These are phyloP conservation scores for Dryadomyces quercivorus DNA, from an alignment of 2,329 filamentous ascomycete genomes.

Conservation along the genomic window DNA sequence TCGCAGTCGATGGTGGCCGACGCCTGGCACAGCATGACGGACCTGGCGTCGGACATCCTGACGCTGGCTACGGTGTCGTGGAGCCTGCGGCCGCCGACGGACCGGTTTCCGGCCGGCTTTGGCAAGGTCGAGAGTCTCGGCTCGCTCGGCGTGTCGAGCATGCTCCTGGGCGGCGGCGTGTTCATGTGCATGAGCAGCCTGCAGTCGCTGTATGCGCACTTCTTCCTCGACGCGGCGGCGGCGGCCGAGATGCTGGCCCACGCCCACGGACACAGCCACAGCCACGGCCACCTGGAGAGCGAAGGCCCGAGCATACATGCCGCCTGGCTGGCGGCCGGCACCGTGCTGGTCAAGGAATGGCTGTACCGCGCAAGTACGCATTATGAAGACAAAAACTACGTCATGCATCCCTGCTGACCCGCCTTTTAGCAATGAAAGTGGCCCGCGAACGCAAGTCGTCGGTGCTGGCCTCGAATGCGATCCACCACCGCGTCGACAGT, in stretches of 20 bases:
- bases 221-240: conserved; percentile 51
- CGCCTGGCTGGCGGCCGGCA: conserved; percentile 84
- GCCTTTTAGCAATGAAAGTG: conserved; percentile 71
- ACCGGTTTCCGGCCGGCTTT: conserved; percentile 79
- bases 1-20: conserved; percentile 89
- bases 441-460: conserved; percentile 89
- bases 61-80: conserved; percentile 91
- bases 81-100: conserved; percentile 74
- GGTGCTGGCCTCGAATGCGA: conserved; percentile 86
- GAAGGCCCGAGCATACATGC: conserved; percentile 77
- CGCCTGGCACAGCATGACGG: conserved; percentile 88
- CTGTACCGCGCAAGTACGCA: conserved; percentile 79
- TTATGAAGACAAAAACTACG: too few relatives aligned
- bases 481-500: conserved; percentile 94
- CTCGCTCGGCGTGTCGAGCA: conserved; percentile 81
- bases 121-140: conserved; percentile 97
- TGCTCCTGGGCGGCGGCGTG: conserved; percentile 77
- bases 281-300: conserved; percentile 51
- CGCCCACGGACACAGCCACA: conserved; percentile 47
- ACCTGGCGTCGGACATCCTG: conserved; percentile 88
- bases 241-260: conserved; percentile 41
- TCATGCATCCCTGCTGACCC: conserved; percentile 14
- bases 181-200: conserved; percentile 81
- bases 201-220: conserved; percentile 57
- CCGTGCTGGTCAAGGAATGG: conserved; percentile 91